Conservation (phyloP, 148 eudicot species). For the Nyssa sinensis region DNA sequence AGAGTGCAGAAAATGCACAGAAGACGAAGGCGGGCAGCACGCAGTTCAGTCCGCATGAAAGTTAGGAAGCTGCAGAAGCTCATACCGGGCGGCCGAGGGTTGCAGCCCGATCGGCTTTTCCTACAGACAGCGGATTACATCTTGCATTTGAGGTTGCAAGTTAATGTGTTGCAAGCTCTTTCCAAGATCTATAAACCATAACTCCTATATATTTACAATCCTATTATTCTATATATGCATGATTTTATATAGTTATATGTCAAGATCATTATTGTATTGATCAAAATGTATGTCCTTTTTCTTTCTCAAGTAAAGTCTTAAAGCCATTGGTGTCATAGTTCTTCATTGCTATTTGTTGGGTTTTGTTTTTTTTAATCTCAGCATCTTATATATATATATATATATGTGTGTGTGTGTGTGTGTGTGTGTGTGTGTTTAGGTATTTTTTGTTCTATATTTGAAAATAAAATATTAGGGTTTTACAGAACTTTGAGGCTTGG, state of each 20-base stretch:
- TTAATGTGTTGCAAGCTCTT: constrained; percentile 45
- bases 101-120: constrained; percentile 40
- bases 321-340: background rate
- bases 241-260: background rate
- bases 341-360: background rate
- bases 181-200: constrained; percentile 31
- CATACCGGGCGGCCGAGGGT: constrained; percentile 48
- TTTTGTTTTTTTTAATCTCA: too few relatives aligned
- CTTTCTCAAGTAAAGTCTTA: background rate
- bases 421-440: too few relatives aligned
- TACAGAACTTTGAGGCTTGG: too few relatives aligned
- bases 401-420: too few relatives aligned
- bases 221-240: too few relatives aligned
- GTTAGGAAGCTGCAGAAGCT: constrained; percentile 53
- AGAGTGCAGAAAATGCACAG: background rate
- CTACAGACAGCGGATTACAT: constrained; percentile 54
- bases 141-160: constrained; percentile 52
- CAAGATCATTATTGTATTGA: background rate
- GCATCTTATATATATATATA: too few relatives aligned
- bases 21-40: background rate
- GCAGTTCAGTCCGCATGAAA: constrained; percentile 33
- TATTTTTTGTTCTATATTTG: too few relatives aligned
- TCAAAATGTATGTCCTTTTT: background rate
- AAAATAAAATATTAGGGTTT: too few relatives aligned
- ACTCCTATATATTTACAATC: background rate